A percentile compares a stretch with the other conserved stretches of the same genome.
phyloP scores from a whole-genome alignment of 805 yeast species.

The Lipomyces japonicus region DNA sequence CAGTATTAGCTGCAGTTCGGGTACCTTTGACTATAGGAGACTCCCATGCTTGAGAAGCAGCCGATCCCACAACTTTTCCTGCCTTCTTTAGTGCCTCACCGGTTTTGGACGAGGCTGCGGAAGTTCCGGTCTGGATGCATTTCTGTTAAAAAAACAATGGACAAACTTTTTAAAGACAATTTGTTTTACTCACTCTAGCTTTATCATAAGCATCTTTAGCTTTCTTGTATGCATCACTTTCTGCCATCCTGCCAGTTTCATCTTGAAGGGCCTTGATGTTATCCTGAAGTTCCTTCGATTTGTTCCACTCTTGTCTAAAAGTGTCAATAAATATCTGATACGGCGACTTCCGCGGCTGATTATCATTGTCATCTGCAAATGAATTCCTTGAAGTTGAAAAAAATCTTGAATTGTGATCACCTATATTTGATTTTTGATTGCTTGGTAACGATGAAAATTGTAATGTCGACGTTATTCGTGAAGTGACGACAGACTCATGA shows the following conservation, averaged over 20 bases:
- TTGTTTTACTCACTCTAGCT: slow-evolving; percentile 52
- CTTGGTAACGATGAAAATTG: too few relatives aligned
- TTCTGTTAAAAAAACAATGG: slow-evolving; percentile 23
- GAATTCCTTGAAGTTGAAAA: slow-evolving; percentile 13
- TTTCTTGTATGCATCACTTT: slow-evolving; percentile 84
- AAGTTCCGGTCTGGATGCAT: slow-evolving; percentile 42
- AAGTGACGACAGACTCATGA: too few relatives aligned
- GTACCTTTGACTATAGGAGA: slow-evolving; percentile 87
- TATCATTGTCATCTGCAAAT: slow-evolving; percentile 15
- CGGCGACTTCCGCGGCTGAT: slow-evolving; percentile 56
- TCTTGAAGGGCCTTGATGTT: slow-evolving; percentile 92
- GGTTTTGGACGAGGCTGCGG: slow-evolving; percentile 49
- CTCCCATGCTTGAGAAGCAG: slow-evolving; percentile 92
- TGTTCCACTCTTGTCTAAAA: slow-evolving; percentile 85
- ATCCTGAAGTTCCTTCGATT: slow-evolving; percentile 82
- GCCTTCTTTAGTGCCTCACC: slow-evolving; percentile 78
- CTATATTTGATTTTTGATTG: too few relatives aligned
- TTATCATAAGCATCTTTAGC: slow-evolving; percentile 89
- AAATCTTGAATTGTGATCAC: not conserved
- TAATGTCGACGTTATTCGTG: too few relatives aligned
- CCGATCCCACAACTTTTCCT: slow-evolving; percentile 89
- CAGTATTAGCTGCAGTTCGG: slow-evolving; percentile 72
- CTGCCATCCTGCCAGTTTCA: slow-evolving; percentile 91
- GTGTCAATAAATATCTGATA: slow-evolving; percentile 90
- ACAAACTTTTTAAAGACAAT: not conserved